These are phyloP conservation scores for Porogramme epimiltina DNA, from an alignment of 1,284 basidiomycete species.

Conservation along the genomic window DNA sequence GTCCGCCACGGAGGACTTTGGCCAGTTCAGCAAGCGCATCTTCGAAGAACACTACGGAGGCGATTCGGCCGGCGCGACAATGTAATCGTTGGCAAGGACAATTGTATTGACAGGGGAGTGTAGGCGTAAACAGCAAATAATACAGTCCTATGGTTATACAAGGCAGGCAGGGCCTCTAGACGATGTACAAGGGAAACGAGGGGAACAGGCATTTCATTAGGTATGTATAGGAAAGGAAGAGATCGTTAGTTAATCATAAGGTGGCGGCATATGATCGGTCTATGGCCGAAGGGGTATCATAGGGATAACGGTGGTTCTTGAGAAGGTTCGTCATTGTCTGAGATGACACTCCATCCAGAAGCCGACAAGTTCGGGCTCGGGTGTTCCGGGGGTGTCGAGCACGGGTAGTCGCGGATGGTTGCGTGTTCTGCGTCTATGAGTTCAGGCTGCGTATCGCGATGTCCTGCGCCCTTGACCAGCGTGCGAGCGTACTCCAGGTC, in stretches of 20 bases:
- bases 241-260: conserved; percentile 15
- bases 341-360: conserved; percentile 85
- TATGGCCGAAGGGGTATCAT: not conserved
- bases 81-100: conserved; percentile 12
- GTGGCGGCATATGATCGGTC: not conserved
- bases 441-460: conserved; percentile 37
- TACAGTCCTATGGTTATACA: conserved; percentile 10
- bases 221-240: not conserved
- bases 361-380: conserved; percentile 59
- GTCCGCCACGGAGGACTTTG: conserved; percentile 75
- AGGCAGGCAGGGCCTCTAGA: conserved; percentile 11
- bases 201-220: not conserved
- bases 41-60: conserved; percentile 78
- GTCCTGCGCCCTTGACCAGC: conserved; percentile 63
- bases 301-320: conserved; percentile 12
- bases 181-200: not conserved
- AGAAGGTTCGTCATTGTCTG: conserved; percentile 60
- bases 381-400: conserved; percentile 39
- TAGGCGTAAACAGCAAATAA: not conserved
- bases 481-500: conserved; percentile 89
- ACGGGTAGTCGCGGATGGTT: conserved; percentile 41
- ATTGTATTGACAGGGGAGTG: conserved; percentile 8
- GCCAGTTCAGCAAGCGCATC: conserved; percentile 83
- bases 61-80: conserved; percentile 19
- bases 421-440: conserved; percentile 47